Evolutionary conservation across 2,329 filamentous ascomycete genomes (phyloP), one percentile per base, ranked within the genome.

Genomic region (Dothiorella sarmentorum): DNA sequence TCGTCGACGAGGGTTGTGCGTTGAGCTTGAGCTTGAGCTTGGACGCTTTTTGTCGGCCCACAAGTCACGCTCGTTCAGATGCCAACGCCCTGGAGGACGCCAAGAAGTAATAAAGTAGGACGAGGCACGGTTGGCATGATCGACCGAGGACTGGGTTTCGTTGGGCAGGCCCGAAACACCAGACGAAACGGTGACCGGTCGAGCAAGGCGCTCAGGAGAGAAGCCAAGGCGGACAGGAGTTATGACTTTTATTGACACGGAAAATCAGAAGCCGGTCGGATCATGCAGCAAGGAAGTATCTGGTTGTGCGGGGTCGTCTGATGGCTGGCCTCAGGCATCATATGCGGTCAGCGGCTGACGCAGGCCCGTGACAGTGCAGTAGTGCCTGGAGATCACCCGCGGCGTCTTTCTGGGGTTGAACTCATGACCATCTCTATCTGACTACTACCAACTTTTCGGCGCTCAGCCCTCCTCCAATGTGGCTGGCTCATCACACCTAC

Each of bases 11-110:
- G 2, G n/a, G 37, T 18, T n/a, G 37, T 20, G n/a, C 4, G 15
- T 10, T n/a, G 37, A 17, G n/a, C n/a, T 7, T n/a, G 27, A 51
- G 33, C 18, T 20, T 29, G 31, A 24, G 51, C 64, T 47, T 18
- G 47, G 11, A 37, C 18, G 47, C n/a, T n/a, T n/a, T n/a, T n/a
- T n/a, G n/a, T n/a, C n/a, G n/a, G n/a, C n/a, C n/a, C n/a, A 17
- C 10, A 37, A 26, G 70, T 66, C 64, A 77, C 70, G 66, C n/a
- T 71, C 35, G 68, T 66, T 29, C 66, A 79, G 31, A 76, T 72
- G 49, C 77, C 73, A 11, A 79, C 75, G 5, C 76, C 75, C 35
- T 43, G 40, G 10, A 26, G 9, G 20, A 43, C 11, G 11, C 40
- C 20, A 11, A 43, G 40, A 7, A 43, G 40, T 11, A 43, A 11